These are phyloP conservation scores for Rhodotorula sp. DNA, from an alignment of 1,284 basidiomycete genomes.

Conservation along the genomic window DNA sequence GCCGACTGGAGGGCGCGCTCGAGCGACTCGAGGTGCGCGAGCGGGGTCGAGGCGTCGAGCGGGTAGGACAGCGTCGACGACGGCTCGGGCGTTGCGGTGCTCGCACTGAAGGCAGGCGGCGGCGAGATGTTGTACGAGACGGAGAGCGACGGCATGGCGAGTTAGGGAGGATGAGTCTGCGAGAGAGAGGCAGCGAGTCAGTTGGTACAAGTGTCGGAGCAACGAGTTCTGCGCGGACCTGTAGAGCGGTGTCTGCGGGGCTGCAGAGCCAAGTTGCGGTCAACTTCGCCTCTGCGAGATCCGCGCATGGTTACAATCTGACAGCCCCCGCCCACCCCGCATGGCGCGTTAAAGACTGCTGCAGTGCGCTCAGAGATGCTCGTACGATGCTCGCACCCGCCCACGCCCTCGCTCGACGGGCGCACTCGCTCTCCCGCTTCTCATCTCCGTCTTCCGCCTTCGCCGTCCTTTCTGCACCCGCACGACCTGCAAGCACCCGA, in stretches of 20 bases:
- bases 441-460: not conserved
- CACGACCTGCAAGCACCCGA: not conserved
- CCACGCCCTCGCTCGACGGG: not conserved
- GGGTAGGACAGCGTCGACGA: constrained; percentile 7
- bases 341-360: not conserved
- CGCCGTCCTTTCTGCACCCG: not conserved
- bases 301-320: not conserved
- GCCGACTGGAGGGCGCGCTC: constrained; percentile 20
- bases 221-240: no score
- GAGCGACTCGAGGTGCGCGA: constrained; percentile 27
- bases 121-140: constrained; percentile 15
- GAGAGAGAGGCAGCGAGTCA: no score
- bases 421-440: not conserved
- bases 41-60: constrained; percentile 20
- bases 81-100: not conserved
- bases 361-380: not conserved
- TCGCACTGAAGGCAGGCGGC: not conserved
- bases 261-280: no score
- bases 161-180: not conserved
- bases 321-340: no score
- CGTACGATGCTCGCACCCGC: constrained; percentile 6
- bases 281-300: not conserved
- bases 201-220: no score
- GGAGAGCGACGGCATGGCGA: not conserved
- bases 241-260: no score